These are phyloP conservation scores for Kurtzmaniella cleridarum DNA, from an alignment of 805 yeast genomes.

Conservation along the genomic window DNA sequence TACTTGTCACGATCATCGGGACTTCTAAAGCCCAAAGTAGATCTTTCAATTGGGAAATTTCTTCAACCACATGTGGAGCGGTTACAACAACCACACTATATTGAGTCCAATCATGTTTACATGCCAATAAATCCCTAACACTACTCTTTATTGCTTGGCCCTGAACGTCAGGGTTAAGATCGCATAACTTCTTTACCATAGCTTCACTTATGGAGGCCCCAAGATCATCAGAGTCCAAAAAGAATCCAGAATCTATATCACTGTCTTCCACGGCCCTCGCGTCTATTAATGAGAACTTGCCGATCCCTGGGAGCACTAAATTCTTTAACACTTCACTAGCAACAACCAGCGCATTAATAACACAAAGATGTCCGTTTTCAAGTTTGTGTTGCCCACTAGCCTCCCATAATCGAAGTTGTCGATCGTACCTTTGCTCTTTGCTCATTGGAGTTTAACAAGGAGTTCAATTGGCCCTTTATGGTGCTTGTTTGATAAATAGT, in stretches of 20 bases:
- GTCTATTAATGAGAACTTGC: slow-evolving; percentile 59
- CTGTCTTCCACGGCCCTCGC: slow-evolving; percentile 27
- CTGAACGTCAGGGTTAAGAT: slow-evolving; percentile 56
- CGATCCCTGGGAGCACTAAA: slow-evolving; percentile 68
- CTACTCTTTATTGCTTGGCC: slow-evolving; percentile 23
- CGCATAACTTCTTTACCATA: slow-evolving; percentile 39
- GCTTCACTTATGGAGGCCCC: slow-evolving; percentile 38
- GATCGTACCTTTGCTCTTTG: slow-evolving; percentile 59
- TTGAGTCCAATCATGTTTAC: slow-evolving; percentile 35
- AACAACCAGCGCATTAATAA: slow-evolving; percentile 52
- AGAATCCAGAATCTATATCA: slow-evolving; percentile 60
- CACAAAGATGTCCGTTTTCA: slow-evolving; percentile 51
- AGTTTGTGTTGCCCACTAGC: slow-evolving; percentile 63
- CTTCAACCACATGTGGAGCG: slow-evolving; percentile 14
- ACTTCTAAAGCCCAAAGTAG: slow-evolving; percentile 39
- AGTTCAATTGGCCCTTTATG: slow-evolving; percentile 10
- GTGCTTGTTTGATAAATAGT: slow-evolving; percentile 1
- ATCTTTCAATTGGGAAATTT: slow-evolving; percentile 23
- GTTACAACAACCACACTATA: slow-evolving; percentile 47
- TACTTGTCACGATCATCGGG: slow-evolving; percentile 49
- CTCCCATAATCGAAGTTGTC: slow-evolving; percentile 89
- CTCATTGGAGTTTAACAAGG: slow-evolving; percentile 16
- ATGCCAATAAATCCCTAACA: slow-evolving; percentile 8
- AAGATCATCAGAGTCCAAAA: slow-evolving; percentile 40
- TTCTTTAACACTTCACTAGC: slow-evolving; percentile 73